Conservation (phyloP, 176 grass and related monocot species). For the Lolium perenne region DNA sequence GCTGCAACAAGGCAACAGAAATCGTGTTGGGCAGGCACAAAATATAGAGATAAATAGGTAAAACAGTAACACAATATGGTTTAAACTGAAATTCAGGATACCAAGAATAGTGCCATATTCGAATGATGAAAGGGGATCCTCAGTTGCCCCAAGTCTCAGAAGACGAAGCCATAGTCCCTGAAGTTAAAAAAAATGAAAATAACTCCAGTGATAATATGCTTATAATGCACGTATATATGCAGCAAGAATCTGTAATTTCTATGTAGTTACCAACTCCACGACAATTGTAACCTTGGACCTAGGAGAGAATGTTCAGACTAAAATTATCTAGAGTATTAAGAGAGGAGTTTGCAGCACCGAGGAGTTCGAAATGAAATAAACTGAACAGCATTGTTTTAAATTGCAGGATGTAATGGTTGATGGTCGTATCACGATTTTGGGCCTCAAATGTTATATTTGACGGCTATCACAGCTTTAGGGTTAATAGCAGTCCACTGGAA, state of each 20-base stretch:
- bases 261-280: background rate
- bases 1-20: constrained; percentile 65
- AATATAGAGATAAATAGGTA: constrained; percentile 25
- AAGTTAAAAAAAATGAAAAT: constrained; percentile 44
- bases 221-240: constrained; percentile 20
- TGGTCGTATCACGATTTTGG: background rate
- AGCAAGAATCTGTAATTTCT: constrained; percentile 14
- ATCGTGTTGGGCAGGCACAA: constrained; percentile 33
- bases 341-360: constrained; percentile 26
- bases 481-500: background rate
- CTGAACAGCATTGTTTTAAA: constrained; percentile 2
- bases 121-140: constrained; percentile 99
- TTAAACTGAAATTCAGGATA: constrained; percentile 55
- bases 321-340: constrained; percentile 19
- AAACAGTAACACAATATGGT: constrained; percentile 18
- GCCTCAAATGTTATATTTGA: constrained; percentile 10
- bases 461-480: background rate
- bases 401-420: constrained; percentile 16
- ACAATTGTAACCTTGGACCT: constrained; percentile 16
- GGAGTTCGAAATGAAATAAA: constrained; percentile 1
- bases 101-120: constrained; percentile 99
- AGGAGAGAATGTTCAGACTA: constrained; percentile 19
- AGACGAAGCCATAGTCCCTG: constrained; percentile 98
- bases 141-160: constrained; percentile 94
- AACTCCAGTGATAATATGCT: constrained; percentile 37